Base-by-base conservation (phyloP, 2,329 filamentous ascomycete genomes). In the Fusarium coffeatum region DNA sequence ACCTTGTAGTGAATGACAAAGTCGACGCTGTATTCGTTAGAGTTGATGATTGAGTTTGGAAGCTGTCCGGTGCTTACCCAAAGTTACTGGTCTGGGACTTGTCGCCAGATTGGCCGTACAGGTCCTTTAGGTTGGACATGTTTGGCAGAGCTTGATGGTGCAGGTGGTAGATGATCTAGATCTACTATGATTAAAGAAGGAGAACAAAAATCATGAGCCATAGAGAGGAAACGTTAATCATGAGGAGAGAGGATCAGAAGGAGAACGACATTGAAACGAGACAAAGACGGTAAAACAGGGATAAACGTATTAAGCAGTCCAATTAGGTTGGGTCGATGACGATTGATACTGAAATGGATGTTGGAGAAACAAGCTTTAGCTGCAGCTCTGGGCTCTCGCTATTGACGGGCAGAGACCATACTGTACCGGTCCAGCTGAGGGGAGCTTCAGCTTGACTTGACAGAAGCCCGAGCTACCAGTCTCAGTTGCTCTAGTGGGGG, bases 1-100 rank as follows among this genome's bases (percentile, higher is more conserved):
- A 95, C 90, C 61, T 90, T 86, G 81, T 93, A 97, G 76, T 90
- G 88, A 68, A 98, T 87, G 60, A 97, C 93, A 85, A 93, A 98
- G 83, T 98, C 94, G 64, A 97, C 93, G 56, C 92, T 88, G 74
- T 59, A 25, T 16, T n/a, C 20, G 64, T 71, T 59, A 74, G 71
- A 61, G 41, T 34, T 25, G 23, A 28, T 65, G 22, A 45, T 23
- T 27, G 11, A 7, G 10, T 25, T 42, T 28, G n/a, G 49, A 41
- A 18, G 12, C 18, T 41, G 20, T 62, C 8, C 20, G 32, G 37
- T n/a, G 73, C 79, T 37, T 65, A 84, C 83, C 81, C 79, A 68
- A 82, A 83, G 66, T 85, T 85, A 66, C 76, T 75, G 41, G 76
- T 74, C 10, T 71, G 68, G 15, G 65, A 65, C n/a, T 66, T 68